These are phyloP conservation scores for Neopestalotiopsis rosae DNA, from an alignment of 2,329 filamentous ascomycete species.

Conservation along the genomic window DNA sequence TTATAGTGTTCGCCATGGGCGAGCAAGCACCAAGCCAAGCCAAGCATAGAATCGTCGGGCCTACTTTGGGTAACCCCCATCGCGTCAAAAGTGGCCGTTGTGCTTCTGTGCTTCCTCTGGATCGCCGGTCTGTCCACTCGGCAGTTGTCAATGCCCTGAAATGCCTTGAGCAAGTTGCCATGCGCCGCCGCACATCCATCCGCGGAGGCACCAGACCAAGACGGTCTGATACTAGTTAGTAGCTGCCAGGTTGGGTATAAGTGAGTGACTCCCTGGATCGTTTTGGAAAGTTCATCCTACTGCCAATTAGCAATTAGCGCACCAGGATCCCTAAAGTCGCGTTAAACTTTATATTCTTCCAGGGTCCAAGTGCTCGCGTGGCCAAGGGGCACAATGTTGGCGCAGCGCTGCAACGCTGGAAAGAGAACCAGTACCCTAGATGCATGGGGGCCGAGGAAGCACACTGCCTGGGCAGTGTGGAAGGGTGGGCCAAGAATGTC, in stretches of 20 bases:
- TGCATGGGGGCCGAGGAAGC: not conserved
- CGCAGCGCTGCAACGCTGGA: not conserved
- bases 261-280: not conserved
- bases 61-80: constrained; percentile 20
- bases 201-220: constrained; percentile 12
- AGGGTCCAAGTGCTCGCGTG: not conserved
- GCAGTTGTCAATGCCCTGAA: constrained; percentile 16
- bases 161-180: not conserved
- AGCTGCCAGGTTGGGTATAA: constrained; percentile 17
- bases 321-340: constrained; percentile 5
- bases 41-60: constrained; percentile 8
- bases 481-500: constrained; percentile 1
- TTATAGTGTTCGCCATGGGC: constrained; percentile 13
- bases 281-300: constrained; percentile 18
- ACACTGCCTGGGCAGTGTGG: too few species aligned
- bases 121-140: constrained; percentile 9
- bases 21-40: constrained; percentile 2
- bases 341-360: constrained; percentile 8
- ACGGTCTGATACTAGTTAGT: constrained; percentile 5
- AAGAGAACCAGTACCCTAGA: not conserved
- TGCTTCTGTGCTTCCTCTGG: constrained; percentile 8
- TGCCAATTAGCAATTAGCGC: constrained; percentile 5
- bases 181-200: not conserved
- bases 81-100: constrained; percentile 8
- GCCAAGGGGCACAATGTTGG: not conserved